Conservation (phyloP, 176 grass and related monocot species). For the Metroxylon sagu region DNA sequence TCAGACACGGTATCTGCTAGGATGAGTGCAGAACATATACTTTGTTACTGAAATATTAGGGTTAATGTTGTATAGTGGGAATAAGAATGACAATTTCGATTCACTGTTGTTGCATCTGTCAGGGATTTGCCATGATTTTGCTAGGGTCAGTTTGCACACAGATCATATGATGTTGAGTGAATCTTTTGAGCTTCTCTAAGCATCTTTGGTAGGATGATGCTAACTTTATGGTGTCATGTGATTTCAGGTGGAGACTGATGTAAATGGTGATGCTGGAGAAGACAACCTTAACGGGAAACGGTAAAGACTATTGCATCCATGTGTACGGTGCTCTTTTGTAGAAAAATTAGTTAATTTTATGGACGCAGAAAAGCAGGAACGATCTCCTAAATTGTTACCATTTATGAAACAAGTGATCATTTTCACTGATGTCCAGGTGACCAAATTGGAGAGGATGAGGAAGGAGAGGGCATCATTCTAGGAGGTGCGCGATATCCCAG, state of each 20-base stretch:
- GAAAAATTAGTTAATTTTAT: too few species aligned
- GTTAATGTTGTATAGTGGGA: too few species aligned
- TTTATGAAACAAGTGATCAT: background rate
- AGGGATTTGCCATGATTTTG: too few species aligned
- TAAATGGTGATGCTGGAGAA: constrained; percentile 36
- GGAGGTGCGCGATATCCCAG: constrained; percentile 52
- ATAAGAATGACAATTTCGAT: too few species aligned
- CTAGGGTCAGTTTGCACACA: constrained; percentile 7
- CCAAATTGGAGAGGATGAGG: constrained; percentile 50
- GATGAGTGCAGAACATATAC: too few species aligned
- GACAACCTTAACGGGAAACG: constrained; percentile 9
- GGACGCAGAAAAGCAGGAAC: too few species aligned
- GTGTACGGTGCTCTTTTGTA: too few species aligned
- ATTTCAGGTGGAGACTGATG: constrained; percentile 60
- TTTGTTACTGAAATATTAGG: too few species aligned
- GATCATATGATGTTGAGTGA: too few species aligned
- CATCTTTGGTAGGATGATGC: background rate
- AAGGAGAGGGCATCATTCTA: constrained; percentile 61
- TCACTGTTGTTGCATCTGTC: too few species aligned
- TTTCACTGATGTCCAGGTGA: constrained; percentile 28
- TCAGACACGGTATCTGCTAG: too few species aligned
- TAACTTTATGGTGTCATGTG: constrained; percentile 9
- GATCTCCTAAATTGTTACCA: too few species aligned
- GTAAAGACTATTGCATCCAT: constrained; percentile 10
- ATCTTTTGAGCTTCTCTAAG: background rate